Evolutionary conservation across 2,329 filamentous ascomycete species (phyloP).

Genomic region (Thielaviopsis cerberus): DNA sequence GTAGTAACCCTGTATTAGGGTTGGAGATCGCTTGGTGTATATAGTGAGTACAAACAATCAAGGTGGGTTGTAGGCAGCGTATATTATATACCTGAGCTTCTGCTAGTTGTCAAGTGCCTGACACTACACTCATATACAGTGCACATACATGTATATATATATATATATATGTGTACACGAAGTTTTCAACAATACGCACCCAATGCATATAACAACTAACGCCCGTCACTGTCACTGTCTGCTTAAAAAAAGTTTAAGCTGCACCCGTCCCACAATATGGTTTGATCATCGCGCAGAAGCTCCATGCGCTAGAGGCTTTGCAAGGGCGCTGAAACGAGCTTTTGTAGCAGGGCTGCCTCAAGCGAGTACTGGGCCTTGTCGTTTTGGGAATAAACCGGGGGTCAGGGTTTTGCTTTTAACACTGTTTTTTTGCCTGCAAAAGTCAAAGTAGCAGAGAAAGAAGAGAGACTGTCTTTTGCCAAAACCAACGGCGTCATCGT

Average conservation of each 20-base stretch:
- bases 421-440: background rate
- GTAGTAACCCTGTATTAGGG: background rate
- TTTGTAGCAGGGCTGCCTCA: constrained; percentile 3
- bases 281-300: background rate
- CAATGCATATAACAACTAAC: no score
- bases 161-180: background rate
- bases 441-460: background rate
- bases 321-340: background rate
- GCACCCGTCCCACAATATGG: background rate
- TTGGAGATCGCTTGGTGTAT: no score
- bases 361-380: background rate
- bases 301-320: background rate
- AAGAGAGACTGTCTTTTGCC: background rate
- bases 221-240: no score
- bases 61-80: no score
- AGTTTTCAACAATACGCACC: no score
- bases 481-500: background rate
- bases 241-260: background rate
- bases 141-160: background rate
- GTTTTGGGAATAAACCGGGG: background rate
- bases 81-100: no score
- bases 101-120: no score
- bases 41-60: no score
- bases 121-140: no score
- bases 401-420: background rate